phyloP scores from a whole-genome alignment of 352 stramenopile genomes.

The Globisporangium megalacanthum region DNA sequence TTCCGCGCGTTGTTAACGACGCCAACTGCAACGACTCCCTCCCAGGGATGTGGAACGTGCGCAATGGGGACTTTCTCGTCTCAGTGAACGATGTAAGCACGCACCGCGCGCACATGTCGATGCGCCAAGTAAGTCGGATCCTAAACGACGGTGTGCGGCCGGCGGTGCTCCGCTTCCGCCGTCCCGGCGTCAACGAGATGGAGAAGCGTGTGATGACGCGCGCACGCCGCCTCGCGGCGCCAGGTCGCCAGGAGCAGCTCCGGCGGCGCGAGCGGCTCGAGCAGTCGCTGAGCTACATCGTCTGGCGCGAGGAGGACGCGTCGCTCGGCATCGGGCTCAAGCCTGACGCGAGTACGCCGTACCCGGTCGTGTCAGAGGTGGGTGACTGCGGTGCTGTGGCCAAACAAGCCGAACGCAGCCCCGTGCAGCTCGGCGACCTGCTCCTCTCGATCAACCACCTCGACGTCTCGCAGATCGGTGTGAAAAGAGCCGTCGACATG shows the following conservation, averaged over 20 bases:
- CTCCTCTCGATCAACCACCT: constrained; percentile 71
- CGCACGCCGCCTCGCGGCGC: constrained; percentile 9
- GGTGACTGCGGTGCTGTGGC: constrained; percentile 23
- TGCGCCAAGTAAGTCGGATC: constrained; percentile 48
- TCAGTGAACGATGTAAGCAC: constrained; percentile 52
- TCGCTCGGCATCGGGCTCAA: constrained; percentile 54
- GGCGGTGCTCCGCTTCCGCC: constrained; percentile 52
- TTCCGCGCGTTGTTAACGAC: constrained; percentile 43
- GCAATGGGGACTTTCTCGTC: constrained; percentile 53
- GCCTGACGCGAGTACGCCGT: constrained; percentile 39
- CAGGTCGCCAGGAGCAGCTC: constrained; percentile 20
- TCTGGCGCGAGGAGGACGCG: constrained; percentile 64
- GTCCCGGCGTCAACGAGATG: constrained; percentile 42
- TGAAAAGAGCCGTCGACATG: constrained; percentile 47
- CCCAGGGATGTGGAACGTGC: constrained; percentile 62
- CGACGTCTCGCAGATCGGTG: constrained; percentile 53
- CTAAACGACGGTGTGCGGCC: constrained; percentile 55
- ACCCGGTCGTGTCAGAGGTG: constrained; percentile 43
- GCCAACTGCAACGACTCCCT: constrained; percentile 54
- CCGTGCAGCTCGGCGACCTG: constrained; percentile 39
- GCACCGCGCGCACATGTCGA: constrained; percentile 27
- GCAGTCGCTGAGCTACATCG: constrained; percentile 51
- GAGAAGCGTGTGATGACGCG: constrained; percentile 18
- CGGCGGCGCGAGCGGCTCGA: constrained; percentile 49
- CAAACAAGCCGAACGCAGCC: constrained; percentile 20